Percentiles rank a stretch among this genome's conserved stretches.
phyloP scores from a whole-genome alignment of 2,329 filamentous ascomycete genomes.

The Alternaria rosae region DNA sequence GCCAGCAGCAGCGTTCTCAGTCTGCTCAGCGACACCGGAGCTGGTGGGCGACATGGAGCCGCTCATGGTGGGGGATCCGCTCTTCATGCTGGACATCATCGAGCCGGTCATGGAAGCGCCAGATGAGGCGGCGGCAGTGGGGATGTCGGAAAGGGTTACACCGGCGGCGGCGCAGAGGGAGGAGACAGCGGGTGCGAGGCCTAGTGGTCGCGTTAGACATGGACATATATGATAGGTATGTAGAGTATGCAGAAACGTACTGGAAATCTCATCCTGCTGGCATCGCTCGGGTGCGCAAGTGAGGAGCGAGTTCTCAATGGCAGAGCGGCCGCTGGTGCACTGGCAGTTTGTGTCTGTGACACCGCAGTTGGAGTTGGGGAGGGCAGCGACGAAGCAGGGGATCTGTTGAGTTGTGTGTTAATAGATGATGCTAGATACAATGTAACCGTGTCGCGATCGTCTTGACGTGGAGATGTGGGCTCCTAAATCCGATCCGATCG shows the following conservation, averaged over 20 bases:
- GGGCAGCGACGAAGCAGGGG: slow-evolving; percentile 58
- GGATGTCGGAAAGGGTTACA: slow-evolving; percentile 30
- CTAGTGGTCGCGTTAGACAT: slow-evolving; percentile 9
- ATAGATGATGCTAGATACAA: not conserved
- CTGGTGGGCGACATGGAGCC: slow-evolving; percentile 8
- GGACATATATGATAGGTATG: not conserved
- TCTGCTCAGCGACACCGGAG: slow-evolving; percentile 11
- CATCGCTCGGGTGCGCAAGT: slow-evolving; percentile 51
- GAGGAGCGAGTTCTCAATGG: slow-evolving; percentile 51
- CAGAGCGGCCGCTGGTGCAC: slow-evolving; percentile 54
- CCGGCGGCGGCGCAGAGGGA: slow-evolving; percentile 41
- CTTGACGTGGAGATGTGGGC: not conserved
- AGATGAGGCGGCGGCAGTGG: slow-evolving; percentile 21
- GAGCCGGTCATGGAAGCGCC: slow-evolving; percentile 8
- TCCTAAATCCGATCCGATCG: not conserved
- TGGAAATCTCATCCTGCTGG: slow-evolving; percentile 46
- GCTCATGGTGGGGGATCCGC: slow-evolving; percentile 5
- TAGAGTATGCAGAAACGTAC: slow-evolving; percentile 40
- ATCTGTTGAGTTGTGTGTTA: slow-evolving; percentile 39
- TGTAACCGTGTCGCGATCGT: not conserved
- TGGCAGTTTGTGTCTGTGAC: slow-evolving; percentile 60
- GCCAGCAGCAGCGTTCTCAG: slow-evolving; percentile 28
- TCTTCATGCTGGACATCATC: slow-evolving; percentile 6
- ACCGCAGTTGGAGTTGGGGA: slow-evolving; percentile 57
- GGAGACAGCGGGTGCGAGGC: slow-evolving; percentile 31